Evolutionary conservation across 192 early-diverging fungal genomes (phyloP).

Genomic region (Coemansia sp.): DNA sequence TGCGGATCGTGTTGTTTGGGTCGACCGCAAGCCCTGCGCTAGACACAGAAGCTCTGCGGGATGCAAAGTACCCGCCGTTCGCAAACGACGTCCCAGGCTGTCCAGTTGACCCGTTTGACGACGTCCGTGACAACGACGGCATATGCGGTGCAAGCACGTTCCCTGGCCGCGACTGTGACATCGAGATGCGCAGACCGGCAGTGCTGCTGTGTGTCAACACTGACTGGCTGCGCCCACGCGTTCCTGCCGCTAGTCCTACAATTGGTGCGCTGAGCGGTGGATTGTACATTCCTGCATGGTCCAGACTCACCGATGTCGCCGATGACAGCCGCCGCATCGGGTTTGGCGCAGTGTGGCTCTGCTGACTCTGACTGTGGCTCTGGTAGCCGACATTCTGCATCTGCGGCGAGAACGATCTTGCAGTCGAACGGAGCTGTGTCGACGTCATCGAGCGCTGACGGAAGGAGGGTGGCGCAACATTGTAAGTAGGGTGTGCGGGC

Average conservation of each 20-base stretch:
- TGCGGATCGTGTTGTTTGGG: conserved; percentile 48
- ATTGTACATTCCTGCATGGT: conserved; percentile 1
- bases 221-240: conserved; percentile 41
- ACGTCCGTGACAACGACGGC: conserved; percentile 12
- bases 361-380: neutral
- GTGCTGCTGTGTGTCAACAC: conserved; percentile 25
- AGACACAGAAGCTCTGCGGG: conserved; percentile 45
- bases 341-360: neutral
- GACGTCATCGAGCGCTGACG: conserved; percentile 36
- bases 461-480: conserved; percentile 15
- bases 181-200: conserved; percentile 33
- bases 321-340: neutral
- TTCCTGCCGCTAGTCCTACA: neutral
- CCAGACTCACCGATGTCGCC: conserved; percentile 1
- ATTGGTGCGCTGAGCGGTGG: conserved; percentile 15
- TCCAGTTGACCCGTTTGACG: conserved; percentile 2
- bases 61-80: conserved; percentile 48
- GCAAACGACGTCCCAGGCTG: conserved; percentile 28
- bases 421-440: conserved; percentile 20
- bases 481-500: conserved; percentile 1
- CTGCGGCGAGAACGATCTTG: conserved; percentile 23
- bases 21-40: conserved; percentile 47
- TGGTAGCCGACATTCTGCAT: neutral
- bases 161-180: conserved; percentile 36
- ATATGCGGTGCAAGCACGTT: conserved; percentile 41